These are phyloP conservation scores for Teunomyces pallodes DNA, from an alignment of 805 yeast genomes.

Conservation along the genomic window DNA sequence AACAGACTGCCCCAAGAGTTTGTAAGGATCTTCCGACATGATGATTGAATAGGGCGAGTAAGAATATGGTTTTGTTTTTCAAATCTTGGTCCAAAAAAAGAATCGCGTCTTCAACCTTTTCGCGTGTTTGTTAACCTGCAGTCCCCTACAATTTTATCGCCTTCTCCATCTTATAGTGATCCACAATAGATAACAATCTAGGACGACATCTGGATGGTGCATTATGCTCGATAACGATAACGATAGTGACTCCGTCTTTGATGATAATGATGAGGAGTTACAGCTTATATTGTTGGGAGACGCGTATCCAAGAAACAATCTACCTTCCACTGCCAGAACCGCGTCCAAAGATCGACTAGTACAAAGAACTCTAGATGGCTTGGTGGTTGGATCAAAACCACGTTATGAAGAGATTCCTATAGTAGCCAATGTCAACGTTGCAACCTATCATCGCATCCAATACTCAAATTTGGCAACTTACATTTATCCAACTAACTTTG, in stretches of 20 bases:
- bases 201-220: neutral
- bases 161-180: neutral
- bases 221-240: slow-evolving; percentile 1
- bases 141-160: neutral
- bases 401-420: neutral
- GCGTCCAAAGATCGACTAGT: neutral
- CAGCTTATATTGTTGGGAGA: slow-evolving; percentile 1
- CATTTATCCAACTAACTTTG: slow-evolving; percentile 82
- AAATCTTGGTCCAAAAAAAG: neutral
- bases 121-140: too few species aligned
- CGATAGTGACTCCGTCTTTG: slow-evolving; percentile 10
- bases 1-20: slow-evolving; percentile 20
- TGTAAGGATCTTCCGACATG: slow-evolving; percentile 22
- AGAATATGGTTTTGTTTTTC: neutral
- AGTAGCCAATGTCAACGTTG: neutral
- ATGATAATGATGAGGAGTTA: slow-evolving; percentile 10
- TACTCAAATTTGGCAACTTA: slow-evolving; percentile 32
- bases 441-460: slow-evolving; percentile 10
- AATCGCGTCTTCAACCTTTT: too few species aligned
- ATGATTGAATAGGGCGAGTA: too few species aligned
- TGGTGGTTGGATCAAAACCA: neutral
- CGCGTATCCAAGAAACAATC: neutral
- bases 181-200: neutral
- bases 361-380: slow-evolving; percentile 1
- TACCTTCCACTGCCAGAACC: neutral